A percentile compares a stretch with the other conserved stretches of the same genome.
phyloP scores from a whole-genome alignment of 257 asterid species.

The Solanum corneliomulleri region DNA sequence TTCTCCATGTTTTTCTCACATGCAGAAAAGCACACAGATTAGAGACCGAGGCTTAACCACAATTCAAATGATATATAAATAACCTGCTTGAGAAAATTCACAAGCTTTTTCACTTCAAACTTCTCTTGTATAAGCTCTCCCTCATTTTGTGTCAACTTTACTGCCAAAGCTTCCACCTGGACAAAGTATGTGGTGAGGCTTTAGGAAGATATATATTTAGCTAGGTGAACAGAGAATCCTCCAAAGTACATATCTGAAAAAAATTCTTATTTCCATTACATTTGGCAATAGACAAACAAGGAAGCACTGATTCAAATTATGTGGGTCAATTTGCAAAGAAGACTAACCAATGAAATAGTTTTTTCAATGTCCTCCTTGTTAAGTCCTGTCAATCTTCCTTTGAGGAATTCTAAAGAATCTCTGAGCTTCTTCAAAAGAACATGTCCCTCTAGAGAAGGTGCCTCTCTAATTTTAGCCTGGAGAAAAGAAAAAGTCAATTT shows the following conservation, averaged over 20 bases:
- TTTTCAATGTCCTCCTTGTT: slow-evolving; percentile 82
- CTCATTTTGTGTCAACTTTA: slow-evolving; percentile 74
- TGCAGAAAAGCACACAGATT: neutral
- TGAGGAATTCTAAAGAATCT: slow-evolving; percentile 81
- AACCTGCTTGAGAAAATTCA: slow-evolving; percentile 94
- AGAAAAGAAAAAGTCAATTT: neutral
- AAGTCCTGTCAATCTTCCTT: slow-evolving; percentile 74
- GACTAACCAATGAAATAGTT: slow-evolving; percentile 87
- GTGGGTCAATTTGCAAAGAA: neutral
- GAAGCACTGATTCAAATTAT: neutral
- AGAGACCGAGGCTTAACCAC: neutral
- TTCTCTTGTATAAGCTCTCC: slow-evolving; percentile 87
- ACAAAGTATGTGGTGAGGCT: neutral
- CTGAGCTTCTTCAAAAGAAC: slow-evolving; percentile 97
- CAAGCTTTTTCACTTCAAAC: slow-evolving; percentile 88
- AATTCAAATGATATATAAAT: neutral
- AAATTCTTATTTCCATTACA: neutral
- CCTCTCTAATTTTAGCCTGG: slow-evolving; percentile 93
- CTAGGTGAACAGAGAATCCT: neutral
- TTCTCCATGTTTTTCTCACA: neutral
- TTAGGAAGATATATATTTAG: neutral
- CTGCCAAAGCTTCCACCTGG: slow-evolving; percentile 98
- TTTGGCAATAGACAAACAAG: neutral
- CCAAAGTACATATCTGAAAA: neutral
- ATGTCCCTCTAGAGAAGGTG: slow-evolving; percentile 84